Evolutionary conservation across 2,329 filamentous ascomycete species (phyloP).

Genomic region (Alternaria infectoria): DNA sequence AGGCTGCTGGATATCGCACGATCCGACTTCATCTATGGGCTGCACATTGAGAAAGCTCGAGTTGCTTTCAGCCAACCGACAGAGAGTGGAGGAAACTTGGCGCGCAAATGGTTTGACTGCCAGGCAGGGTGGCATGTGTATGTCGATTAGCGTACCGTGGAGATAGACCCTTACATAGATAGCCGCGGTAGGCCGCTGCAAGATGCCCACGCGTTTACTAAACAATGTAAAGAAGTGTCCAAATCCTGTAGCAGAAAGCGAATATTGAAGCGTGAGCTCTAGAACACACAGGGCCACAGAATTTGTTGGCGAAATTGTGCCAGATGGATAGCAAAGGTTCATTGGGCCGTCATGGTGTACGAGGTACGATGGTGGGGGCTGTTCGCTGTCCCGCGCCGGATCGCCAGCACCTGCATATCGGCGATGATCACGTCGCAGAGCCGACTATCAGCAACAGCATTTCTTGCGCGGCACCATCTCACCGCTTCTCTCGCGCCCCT

Average conservation of each 20-base stretch:
- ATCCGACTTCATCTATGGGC: constrained; percentile 62
- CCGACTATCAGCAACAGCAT: constrained; percentile 33
- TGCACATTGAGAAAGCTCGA: constrained; percentile 60
- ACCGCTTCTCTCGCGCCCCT: constrained; percentile 30
- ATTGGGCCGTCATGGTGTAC: constrained; percentile 8
- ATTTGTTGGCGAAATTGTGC: background rate
- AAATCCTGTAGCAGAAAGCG: background rate
- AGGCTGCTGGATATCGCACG: constrained; percentile 63
- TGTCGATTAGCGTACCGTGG: constrained; percentile 55
- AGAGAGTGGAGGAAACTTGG: constrained; percentile 63
- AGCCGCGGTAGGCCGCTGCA: background rate
- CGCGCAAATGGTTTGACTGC: constrained; percentile 63
- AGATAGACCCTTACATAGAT: background rate
- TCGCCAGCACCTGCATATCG: constrained; percentile 23
- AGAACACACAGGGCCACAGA: background rate
- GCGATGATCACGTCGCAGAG: constrained; percentile 18
- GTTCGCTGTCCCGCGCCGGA: constrained; percentile 30
- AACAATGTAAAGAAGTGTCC: background rate
- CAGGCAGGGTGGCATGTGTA: constrained; percentile 67
- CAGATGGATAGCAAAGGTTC: background rate
- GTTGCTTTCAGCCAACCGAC: constrained; percentile 73
- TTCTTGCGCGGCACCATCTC: constrained; percentile 19
- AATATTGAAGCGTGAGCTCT: background rate
- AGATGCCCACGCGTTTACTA: background rate
- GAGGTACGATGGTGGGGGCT: constrained; percentile 26